Percentiles rank a stretch among this genome's conserved stretches.
These are phyloP conservation scores for Oenanthe javanica DNA, from an alignment of 140 eudicot species.

Conservation along the genomic window DNA sequence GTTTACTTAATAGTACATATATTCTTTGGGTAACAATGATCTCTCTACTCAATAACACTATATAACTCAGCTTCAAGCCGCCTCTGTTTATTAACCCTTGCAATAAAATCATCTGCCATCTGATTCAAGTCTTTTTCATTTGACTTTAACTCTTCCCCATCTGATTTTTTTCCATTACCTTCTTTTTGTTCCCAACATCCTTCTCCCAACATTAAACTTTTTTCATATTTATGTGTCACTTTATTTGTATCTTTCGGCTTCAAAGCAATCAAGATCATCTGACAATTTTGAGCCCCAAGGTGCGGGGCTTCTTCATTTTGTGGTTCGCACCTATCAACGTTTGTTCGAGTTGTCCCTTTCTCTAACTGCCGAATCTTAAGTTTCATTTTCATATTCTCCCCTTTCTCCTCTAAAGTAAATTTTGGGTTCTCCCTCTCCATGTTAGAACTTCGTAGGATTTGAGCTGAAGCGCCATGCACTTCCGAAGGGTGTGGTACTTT, in stretches of 20 bases:
- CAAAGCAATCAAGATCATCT: neutral
- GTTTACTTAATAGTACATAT: neutral
- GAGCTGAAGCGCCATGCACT: slow-evolving; percentile 15
- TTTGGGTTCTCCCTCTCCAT: slow-evolving; percentile 9
- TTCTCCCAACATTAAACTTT: neutral
- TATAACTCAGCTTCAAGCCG: slow-evolving; percentile 35
- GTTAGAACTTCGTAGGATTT: slow-evolving; percentile 12
- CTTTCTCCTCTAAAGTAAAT: slow-evolving; percentile 2
- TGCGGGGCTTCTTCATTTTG: neutral
- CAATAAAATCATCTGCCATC: slow-evolving; percentile 64
- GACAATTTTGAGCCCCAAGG: neutral
- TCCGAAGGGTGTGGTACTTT: slow-evolving; percentile 14
- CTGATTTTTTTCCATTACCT: neutral
- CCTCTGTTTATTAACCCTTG: slow-evolving; percentile 47
- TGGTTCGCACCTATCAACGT: neutral
- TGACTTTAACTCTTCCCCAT: slow-evolving; percentile 19
- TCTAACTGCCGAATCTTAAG: neutral
- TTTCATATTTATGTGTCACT: neutral
- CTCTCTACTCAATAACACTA: slow-evolving; percentile 6
- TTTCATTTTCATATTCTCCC: slow-evolving; percentile 4
- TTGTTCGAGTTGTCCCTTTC: slow-evolving; percentile 8
- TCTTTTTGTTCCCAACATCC: slow-evolving; percentile 17
- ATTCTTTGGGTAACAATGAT: neutral
- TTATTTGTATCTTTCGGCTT: neutral
- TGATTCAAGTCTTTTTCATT: slow-evolving; percentile 40